phyloP scores from a whole-genome alignment of 106 monocot genomes.

The Hemerocallis citrina region DNA sequence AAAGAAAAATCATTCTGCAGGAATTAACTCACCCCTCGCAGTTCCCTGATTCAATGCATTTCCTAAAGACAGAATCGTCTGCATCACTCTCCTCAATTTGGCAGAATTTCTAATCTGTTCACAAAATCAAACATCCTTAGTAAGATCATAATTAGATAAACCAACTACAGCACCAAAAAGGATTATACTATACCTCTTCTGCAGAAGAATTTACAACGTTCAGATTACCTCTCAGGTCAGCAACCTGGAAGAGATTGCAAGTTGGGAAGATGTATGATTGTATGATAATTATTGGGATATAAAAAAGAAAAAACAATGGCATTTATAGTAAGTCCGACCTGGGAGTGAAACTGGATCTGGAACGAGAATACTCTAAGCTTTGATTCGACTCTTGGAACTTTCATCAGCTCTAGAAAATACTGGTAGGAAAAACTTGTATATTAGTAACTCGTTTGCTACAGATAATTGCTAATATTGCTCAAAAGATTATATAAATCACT shows the following conservation, averaged over 20 bases:
- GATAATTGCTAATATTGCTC: not conserved
- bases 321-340: conserved; percentile 25
- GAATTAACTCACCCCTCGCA: conserved; percentile 69
- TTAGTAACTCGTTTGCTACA: not conserved
- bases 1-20: no score
- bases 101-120: conserved; percentile 74
- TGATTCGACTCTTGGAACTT: conserved; percentile 89
- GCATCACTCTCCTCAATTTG: conserved; percentile 94
- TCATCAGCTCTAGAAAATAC: conserved; percentile 97
- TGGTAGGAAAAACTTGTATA: conserved; percentile 13
- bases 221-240: conserved; percentile 56
- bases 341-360: conserved; percentile 77
- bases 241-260: conserved; percentile 32
- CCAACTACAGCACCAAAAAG: not conserved
- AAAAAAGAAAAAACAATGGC: not conserved
- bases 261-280: not conserved
- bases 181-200: conserved; percentile 41
- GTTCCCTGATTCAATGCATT: conserved; percentile 98
- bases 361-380: conserved; percentile 88
- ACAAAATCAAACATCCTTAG: not conserved
- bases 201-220: conserved; percentile 74
- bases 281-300: not conserved
- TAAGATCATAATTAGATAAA: not conserved
- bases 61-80: conserved; percentile 94
- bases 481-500: not conserved